Conservation (phyloP, 2,329 filamentous ascomycete species). For the Gremmenia infestans region DNA sequence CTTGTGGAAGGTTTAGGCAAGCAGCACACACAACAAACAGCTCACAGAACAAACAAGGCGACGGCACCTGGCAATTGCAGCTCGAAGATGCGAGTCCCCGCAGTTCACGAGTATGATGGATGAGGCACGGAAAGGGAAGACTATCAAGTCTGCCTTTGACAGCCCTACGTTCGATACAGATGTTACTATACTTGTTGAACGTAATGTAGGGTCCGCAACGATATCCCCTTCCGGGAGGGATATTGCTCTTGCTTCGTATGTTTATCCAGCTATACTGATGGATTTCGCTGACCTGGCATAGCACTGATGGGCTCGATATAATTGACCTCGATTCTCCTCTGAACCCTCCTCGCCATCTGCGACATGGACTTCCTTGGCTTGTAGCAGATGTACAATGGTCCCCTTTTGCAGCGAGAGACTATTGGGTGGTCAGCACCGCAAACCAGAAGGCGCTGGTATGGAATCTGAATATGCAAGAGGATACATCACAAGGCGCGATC, state of each 20-base stretch:
- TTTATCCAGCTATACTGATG: constrained; percentile 1
- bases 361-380: constrained; percentile 86
- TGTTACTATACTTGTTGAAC: constrained; percentile 75
- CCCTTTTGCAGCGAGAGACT: constrained; percentile 81
- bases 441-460: constrained; percentile 93
- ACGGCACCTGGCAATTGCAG: background rate
- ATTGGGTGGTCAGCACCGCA: constrained; percentile 90
- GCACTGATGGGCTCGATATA: constrained; percentile 78
- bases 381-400: constrained; percentile 97
- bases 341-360: constrained; percentile 77
- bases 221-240: constrained; percentile 90
- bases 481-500: constrained; percentile 65
- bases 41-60: background rate
- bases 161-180: constrained; percentile 85
- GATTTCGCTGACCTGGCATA: constrained; percentile 14
- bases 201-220: constrained; percentile 74
- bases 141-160: constrained; percentile 67
- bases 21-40: background rate
- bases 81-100: constrained; percentile 13
- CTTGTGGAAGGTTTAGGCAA: constrained; percentile 17
- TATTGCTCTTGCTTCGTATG: constrained; percentile 76
- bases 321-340: constrained; percentile 89
- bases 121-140: constrained; percentile 48
- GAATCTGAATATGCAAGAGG: constrained; percentile 72
- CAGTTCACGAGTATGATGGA: constrained; percentile 24